Base-by-base conservation (phyloP, 495 filamentous ascomycete species). In the Penicillium chermesinum region DNA sequence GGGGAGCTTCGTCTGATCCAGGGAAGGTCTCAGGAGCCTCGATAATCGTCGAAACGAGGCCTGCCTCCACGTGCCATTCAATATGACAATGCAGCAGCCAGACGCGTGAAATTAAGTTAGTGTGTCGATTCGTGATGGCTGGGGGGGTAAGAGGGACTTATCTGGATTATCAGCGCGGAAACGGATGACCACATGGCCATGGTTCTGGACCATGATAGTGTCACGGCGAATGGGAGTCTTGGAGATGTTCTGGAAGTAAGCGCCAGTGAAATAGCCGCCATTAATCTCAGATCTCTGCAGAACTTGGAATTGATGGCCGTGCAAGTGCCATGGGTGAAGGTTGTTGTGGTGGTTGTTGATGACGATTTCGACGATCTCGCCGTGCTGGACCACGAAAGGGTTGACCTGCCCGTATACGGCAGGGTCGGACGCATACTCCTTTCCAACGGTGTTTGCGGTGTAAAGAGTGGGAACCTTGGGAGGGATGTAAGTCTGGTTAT, bases 11-110 rank as follows among this genome's bases (percentile, higher is more conserved):
- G 35, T 49, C 3, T 8, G 49, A 53, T 2, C 54, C 9, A 1
- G 54, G 50, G 58, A 63, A 61, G 6, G 57, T 61, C 49, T 63
- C 60, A 1, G 60, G 60, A 3, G 60, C 60, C 66, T 90, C 87
- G 56, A 93, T 78, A 21, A 91, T 69, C 7, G 79, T 86, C 13
- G 80, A 83, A 1, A 79, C 79, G 16, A 93, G 73, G 17, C 88
- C 88, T 57, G 79, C 80, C 50, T 77, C 81, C 35, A 88, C 76
- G 58, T 91, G 87, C 84, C 86, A 90, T 70, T 88, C 86, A 20
- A 88, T 75, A 64, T 89, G 86, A 67, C 88, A 91, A 61, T 93
- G 88, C 62, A 90, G 86, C 17, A 90, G 64, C 78, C 82, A 90
- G 30, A 89, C 76, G 43, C 85, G 25, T 30, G 10, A 30, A 30